phyloP scores from a whole-genome alignment of 257 asterid genomes.

The Przewalskia tangutica region DNA sequence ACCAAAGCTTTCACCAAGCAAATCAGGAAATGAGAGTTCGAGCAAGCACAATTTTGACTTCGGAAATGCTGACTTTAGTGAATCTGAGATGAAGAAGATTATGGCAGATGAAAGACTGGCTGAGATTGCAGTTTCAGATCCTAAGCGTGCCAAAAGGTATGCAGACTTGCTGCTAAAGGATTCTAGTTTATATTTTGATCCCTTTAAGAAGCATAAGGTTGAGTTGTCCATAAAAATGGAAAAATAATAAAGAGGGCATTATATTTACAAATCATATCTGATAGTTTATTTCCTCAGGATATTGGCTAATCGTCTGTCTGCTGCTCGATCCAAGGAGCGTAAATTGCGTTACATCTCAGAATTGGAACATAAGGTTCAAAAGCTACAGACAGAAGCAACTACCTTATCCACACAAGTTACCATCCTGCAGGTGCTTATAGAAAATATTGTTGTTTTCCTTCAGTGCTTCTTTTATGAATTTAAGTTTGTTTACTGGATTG shows the following conservation, averaged over 20 bases:
- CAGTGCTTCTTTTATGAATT: not conserved
- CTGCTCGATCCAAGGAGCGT: conserved; percentile 95
- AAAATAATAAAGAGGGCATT: not conserved
- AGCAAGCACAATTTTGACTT: conserved; percentile 40
- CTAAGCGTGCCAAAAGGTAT: conserved; percentile 85
- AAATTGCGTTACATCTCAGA: conserved; percentile 84
- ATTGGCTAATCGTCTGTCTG: conserved; percentile 87
- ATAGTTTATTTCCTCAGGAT: conserved; percentile 37
- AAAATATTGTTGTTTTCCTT: not conserved
- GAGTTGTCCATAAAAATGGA: not conserved
- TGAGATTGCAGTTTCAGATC: conserved; percentile 69
- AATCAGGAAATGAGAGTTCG: conserved; percentile 40
- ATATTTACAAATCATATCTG: not conserved
- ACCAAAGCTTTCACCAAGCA: conserved; percentile 44
- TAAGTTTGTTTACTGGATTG: not conserved
- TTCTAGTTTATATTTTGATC: not conserved
- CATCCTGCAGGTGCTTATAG: conserved; percentile 46
- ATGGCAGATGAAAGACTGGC: conserved; percentile 79
- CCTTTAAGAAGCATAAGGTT: not conserved
- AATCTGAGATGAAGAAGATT: conserved; percentile 67
- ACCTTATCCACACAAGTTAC: conserved; percentile 67
- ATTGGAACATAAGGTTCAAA: conserved; percentile 84
- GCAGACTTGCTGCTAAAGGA: not conserved
- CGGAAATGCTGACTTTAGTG: conserved; percentile 67
- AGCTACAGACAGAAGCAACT: conserved; percentile 69